phyloP scores from a whole-genome alignment of 2,329 filamentous ascomycete genomes.

The Alternaria metachromatica region DNA sequence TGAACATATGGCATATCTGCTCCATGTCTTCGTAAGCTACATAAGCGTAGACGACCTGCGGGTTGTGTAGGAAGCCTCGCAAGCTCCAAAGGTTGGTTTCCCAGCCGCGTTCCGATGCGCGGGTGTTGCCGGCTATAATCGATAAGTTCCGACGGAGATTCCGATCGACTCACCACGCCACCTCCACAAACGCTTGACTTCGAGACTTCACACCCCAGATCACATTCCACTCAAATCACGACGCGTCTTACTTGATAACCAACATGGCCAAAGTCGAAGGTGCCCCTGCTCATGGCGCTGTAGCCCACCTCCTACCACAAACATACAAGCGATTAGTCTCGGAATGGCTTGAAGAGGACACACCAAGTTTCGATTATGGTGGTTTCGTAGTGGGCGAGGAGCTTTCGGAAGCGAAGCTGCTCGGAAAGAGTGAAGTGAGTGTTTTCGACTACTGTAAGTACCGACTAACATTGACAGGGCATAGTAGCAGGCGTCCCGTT shows the following conservation, averaged over 20 bases:
- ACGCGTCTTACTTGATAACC: neutral
- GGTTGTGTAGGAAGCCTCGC: neutral
- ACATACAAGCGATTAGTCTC: slow-evolving; percentile 83
- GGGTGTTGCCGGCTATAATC: slow-evolving; percentile 24
- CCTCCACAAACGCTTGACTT: neutral
- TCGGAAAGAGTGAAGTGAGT: slow-evolving; percentile 64
- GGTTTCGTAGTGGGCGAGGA: slow-evolving; percentile 90
- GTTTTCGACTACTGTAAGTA: neutral
- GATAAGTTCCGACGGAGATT: slow-evolving; percentile 13
- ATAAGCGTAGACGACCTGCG: neutral
- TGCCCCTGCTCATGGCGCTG: slow-evolving; percentile 63
- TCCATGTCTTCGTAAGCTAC: neutral
- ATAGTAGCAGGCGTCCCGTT: slow-evolving; percentile 92
- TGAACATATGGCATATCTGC: neutral
- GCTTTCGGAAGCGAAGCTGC: slow-evolving; percentile 56
- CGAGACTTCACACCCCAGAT: neutral
- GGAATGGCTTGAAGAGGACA: slow-evolving; percentile 93
- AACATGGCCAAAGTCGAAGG: slow-evolving; percentile 51
- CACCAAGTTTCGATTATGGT: slow-evolving; percentile 94
- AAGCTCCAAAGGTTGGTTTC: neutral
- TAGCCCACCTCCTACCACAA: slow-evolving; percentile 78
- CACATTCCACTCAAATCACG: neutral
- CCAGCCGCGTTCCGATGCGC: slow-evolving; percentile 10
- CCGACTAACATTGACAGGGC: slow-evolving; percentile 57
- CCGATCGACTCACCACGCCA: slow-evolving; percentile 12